Conservation (phyloP, 2,329 filamentous ascomycete species). For the Teratosphaeria destructans region DNA sequence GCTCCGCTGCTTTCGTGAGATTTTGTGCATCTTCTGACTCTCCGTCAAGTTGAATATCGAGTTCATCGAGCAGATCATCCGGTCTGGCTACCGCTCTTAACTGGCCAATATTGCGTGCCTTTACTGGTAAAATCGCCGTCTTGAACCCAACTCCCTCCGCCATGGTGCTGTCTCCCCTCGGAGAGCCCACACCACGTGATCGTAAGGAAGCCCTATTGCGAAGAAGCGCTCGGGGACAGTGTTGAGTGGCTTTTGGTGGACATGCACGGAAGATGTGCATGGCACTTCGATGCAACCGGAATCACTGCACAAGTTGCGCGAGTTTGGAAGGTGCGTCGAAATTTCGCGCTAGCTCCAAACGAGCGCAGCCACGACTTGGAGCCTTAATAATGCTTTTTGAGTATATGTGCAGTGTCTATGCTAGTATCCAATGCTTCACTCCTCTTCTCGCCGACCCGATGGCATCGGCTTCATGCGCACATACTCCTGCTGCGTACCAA, state of each 20-base stretch:
- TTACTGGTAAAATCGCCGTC: conserved; percentile 31
- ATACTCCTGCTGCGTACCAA: conserved; percentile 14
- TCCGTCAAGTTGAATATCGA: conserved; percentile 20
- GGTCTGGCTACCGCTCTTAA: conserved; percentile 21
- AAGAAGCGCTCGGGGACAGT: neutral
- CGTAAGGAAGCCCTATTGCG: neutral
- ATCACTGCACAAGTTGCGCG: neutral
- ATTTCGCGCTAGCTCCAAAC: neutral
- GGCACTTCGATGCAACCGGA: neutral
- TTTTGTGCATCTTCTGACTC: conserved; percentile 37
- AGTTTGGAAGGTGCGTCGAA: neutral
- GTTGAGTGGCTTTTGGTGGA: neutral
- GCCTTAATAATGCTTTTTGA: neutral
- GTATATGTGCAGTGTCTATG: neutral
- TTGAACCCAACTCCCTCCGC: neutral
- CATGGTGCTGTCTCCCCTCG: neutral
- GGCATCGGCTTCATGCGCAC: conserved; percentile 12
- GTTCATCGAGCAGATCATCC: conserved; percentile 26
- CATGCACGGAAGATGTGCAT: neutral
- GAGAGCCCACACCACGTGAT: neutral
- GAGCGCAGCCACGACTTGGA: neutral
- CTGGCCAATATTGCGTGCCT: conserved; percentile 30
- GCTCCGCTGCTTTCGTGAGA: conserved; percentile 55
- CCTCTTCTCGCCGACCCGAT: conserved; percentile 18
- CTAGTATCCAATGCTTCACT: conserved; percentile 9